Base-by-base conservation (phyloP, 2,329 filamentous ascomycete species). In the Fusarium tanahbumbuense region DNA sequence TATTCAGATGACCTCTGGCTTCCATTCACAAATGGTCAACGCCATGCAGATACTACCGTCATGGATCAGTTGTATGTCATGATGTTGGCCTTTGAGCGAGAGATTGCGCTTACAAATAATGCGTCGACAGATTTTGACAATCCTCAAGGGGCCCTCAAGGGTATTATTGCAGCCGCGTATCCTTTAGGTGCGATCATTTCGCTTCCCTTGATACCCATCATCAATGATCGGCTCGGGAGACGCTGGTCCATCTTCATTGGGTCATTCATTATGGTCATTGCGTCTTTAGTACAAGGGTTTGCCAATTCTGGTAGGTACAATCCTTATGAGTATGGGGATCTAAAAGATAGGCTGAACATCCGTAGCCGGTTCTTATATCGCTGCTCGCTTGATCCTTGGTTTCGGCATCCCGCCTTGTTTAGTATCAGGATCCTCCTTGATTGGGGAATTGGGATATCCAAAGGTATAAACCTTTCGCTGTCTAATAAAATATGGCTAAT, bases 351-450 rank as follows among this genome's bases (percentile, higher is more conserved):
- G n/a, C n/a, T n/a, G 8, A 12, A 18, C 9, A 11, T n/a, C 0
- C 12, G 10, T 12, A 67, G 71, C 59, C n/a, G 85, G 76, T 20
- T 85, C 86, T 83, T 88, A 86, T 64, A 81, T 87, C 45, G 79
- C 85, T 22, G 81, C 84, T 9, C 81, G 86, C 56, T 82, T 86
- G 57, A 72, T 87, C 9, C 80, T 87, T 37, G 86, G 86, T 23
- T 84, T 86, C 27, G 86, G 86, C 18, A 84, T 87, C 44, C 47
- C 47, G 0, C 20, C 47, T 5, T 49, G 47, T 8, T 34, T 49
- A 6, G 20, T 49, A 25, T 13, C 47, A 13, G 47, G 47, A 5
- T 49, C 47, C 2, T 49, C 47, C 2, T 4, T 49, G 3, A 49
- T 49, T 9, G 47, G 47, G 7, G 47, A 49, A n/a, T 5, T 49